Evolutionary conservation across 495 filamentous ascomycete genomes (phyloP).

Genomic region (Penicillium lagena): DNA sequence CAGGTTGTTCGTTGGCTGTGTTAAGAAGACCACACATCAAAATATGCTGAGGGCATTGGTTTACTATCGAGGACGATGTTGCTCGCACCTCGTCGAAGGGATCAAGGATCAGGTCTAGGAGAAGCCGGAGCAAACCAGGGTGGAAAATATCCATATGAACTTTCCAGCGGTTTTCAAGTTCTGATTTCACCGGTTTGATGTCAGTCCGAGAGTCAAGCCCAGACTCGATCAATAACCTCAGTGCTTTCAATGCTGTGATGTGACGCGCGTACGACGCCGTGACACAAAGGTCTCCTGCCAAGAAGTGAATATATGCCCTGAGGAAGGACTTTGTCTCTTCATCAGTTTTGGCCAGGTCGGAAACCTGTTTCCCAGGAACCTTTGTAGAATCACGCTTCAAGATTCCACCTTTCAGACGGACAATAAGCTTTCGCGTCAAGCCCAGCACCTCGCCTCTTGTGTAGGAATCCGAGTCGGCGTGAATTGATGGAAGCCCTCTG

Average conservation of each 20-base stretch:
- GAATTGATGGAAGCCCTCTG: conserved; percentile 56
- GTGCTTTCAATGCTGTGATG: conserved; percentile 66
- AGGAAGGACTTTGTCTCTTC: conserved; percentile 55
- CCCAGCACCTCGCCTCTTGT: conserved; percentile 70
- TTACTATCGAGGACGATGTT: conserved; percentile 53
- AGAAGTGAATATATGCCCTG: conserved; percentile 60
- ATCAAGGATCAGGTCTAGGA: conserved; percentile 75
- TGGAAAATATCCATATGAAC: conserved; percentile 50
- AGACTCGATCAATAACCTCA: conserved; percentile 54
- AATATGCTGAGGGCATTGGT: conserved; percentile 30
- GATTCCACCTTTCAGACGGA: conserved; percentile 47
- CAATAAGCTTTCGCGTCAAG: conserved; percentile 58
- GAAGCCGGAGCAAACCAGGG: conserved; percentile 35
- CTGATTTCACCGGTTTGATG: conserved; percentile 19
- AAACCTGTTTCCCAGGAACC: conserved; percentile 4
- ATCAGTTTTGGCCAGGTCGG: conserved; percentile 17
- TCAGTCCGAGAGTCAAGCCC: conserved; percentile 35
- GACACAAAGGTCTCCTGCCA: conserved; percentile 65
- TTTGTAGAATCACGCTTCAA: conserved; percentile 11
- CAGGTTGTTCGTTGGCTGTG: neutral
- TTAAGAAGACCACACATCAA: conserved; percentile 10
- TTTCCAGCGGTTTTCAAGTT: conserved; percentile 36
- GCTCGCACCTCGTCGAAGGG: conserved; percentile 89
- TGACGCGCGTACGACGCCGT: conserved; percentile 82
- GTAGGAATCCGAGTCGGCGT: conserved; percentile 79